Evolutionary conservation across 805 yeast genomes (phyloP).

Genomic region (Hanseniaspora meyeri): DNA sequence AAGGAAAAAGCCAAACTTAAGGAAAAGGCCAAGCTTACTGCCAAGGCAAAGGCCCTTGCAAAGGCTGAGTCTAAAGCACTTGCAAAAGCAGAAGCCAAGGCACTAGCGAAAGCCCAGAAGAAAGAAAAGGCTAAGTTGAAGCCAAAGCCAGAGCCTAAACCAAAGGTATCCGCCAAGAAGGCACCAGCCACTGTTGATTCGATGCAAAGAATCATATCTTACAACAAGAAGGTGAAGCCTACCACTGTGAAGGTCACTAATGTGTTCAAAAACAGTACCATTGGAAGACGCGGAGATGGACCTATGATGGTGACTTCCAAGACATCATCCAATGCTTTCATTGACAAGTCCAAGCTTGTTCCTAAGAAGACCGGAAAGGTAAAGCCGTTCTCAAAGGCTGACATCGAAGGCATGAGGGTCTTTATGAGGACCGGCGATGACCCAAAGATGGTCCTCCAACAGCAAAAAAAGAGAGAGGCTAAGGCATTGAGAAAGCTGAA

Average conservation of each 20-base stretch:
- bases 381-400: background rate
- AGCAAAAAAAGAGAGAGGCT: conserved; percentile 1
- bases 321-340: conserved; percentile 3
- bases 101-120: conserved; percentile 15
- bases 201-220: background rate
- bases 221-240: background rate
- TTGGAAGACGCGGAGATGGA: background rate
- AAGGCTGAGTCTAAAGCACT: conserved; percentile 7
- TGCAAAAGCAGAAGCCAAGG: conserved; percentile 8
- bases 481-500: background rate
- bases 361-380: background rate
- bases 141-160: conserved; percentile 4
- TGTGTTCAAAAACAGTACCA: background rate
- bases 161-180: conserved; percentile 15
- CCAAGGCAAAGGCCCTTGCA: background rate
- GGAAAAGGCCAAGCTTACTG: conserved; percentile 1
- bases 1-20: conserved; percentile 22
- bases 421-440: background rate
- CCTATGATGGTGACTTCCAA: background rate
- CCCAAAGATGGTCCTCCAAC: background rate
- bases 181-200: conserved; percentile 16
- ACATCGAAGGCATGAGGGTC: background rate
- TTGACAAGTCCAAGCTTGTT: background rate
- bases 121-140: conserved; percentile 15
- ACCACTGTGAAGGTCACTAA: background rate